Conservation (phyloP, 192 early-diverging fungal genomes). For the Coemansia sp. region DNA sequence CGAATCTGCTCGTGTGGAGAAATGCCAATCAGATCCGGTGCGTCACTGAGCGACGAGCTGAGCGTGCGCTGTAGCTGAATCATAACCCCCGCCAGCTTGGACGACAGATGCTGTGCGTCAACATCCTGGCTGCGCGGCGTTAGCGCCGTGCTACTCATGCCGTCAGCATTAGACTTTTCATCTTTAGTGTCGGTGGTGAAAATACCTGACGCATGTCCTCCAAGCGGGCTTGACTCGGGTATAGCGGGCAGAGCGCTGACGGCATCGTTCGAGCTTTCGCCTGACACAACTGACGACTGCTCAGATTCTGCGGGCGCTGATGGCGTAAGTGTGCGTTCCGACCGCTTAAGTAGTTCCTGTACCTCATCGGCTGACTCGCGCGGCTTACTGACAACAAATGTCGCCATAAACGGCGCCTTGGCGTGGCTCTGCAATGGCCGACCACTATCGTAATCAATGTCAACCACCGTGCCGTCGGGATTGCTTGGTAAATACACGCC, state of each 20-base stretch:
- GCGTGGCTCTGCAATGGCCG: conserved; percentile 95
- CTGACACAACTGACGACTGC: not conserved
- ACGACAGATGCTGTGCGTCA: conserved; percentile 22
- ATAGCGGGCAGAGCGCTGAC: not conserved
- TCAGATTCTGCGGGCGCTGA: not conserved
- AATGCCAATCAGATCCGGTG: conserved; percentile 52
- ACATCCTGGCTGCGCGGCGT: conserved; percentile 9
- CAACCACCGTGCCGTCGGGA: conserved; percentile 90
- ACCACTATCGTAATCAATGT: conserved; percentile 93
- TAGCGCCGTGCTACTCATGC: not conserved
- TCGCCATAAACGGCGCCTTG: conserved; percentile 99
- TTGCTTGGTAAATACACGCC: conserved; percentile 98
- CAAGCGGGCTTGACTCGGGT: not conserved
- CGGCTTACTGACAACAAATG: conserved; percentile 81
- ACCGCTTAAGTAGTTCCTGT: conserved; percentile 51
- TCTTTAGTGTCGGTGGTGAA: not conserved
- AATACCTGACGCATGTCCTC: not conserved
- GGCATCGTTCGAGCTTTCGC: not conserved
- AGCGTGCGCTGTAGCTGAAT: conserved; percentile 28
- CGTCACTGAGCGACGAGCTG: conserved; percentile 45
- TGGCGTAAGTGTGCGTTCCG: conserved; percentile 48
- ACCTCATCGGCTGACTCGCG: conserved; percentile 60
- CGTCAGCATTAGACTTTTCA: not conserved
- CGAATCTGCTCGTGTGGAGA: conserved; percentile 13
- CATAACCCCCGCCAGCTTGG: conserved; percentile 37